Evolutionary conservation across 164 flowering plant species (phyloP).

Genomic region (Warburgia ugandensis): DNA sequence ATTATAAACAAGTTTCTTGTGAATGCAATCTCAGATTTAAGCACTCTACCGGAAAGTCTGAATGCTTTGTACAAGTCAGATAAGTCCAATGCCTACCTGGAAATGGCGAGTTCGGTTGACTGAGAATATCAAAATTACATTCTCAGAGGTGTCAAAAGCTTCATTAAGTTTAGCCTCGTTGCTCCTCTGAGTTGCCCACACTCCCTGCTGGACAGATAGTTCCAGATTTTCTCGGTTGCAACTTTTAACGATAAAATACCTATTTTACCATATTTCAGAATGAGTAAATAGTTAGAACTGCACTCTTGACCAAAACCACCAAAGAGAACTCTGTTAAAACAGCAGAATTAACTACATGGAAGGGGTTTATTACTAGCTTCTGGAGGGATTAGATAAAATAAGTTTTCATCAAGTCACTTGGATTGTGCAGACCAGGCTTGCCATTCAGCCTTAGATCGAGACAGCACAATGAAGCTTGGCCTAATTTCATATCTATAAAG

Average conservation of each 20-base stretch:
- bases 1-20: no score
- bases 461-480: no score
- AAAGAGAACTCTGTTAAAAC: background rate
- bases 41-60: no score
- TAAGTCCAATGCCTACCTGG: conserved; percentile 44
- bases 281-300: conserved; percentile 5
- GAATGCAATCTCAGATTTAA: no score
- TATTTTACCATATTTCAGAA: conserved; percentile 23
- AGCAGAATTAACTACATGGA: no score
- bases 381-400: no score
- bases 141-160: conserved; percentile 91
- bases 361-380: no score
- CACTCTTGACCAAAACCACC: background rate
- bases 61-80: no score
- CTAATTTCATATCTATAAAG: no score
- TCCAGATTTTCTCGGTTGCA: conserved; percentile 98
- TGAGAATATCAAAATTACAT: conserved; percentile 97
- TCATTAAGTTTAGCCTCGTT: conserved; percentile 98
- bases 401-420: no score
- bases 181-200: conserved; percentile 99
- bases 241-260: conserved; percentile 99
- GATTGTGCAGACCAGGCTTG: no score
- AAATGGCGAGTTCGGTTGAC: conserved; percentile 95
- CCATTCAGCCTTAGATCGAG: no score
- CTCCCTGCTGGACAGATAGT: conserved; percentile 97